phyloP scores from a whole-genome alignment of 257 asterid genomes.

The Penstemon davidsonii region DNA sequence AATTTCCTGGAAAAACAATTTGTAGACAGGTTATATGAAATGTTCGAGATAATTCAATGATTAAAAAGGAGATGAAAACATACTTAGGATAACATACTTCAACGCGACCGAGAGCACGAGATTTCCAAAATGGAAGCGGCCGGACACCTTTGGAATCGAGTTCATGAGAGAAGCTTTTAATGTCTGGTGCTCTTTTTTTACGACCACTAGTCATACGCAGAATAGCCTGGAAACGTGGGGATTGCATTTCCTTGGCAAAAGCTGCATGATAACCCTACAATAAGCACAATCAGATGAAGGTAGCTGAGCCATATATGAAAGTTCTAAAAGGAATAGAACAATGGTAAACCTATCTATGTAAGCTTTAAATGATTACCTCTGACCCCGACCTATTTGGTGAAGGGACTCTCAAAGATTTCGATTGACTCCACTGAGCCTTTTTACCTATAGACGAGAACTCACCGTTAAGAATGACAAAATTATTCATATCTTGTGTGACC shows the following conservation, averaged over 20 bases:
- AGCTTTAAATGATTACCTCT: constrained; percentile 51
- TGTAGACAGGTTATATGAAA: constrained; percentile 22
- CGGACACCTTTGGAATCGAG: constrained; percentile 92
- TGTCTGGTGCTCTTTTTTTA: constrained; percentile 59
- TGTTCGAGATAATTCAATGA: constrained; percentile 13
- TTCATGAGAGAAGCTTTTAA: constrained; percentile 96
- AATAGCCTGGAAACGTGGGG: constrained; percentile 95
- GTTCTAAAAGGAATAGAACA: constrained; percentile 1
- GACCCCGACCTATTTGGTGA: constrained; percentile 50
- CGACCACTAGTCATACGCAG: constrained; percentile 84
- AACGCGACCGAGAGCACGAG: constrained; percentile 83
- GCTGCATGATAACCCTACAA: constrained; percentile 72
- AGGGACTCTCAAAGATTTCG: constrained; percentile 59
- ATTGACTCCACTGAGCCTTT: constrained; percentile 63
- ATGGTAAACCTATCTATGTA: background rate
- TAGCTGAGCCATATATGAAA: constrained; percentile 24
- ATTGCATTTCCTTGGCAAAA: constrained; percentile 85
- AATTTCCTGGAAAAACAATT: constrained; percentile 59
- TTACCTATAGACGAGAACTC: constrained; percentile 48
- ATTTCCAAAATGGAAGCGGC: constrained; percentile 93
- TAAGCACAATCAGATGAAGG: constrained; percentile 33
- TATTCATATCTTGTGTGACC: background rate
- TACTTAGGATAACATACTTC: constrained; percentile 61
- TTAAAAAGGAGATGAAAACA: constrained; percentile 27
- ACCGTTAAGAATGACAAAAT: constrained; percentile 19